Percentiles rank a stretch among this genome's conserved stretches.
Conservation (phyloP, 192 early-diverging fungal species). For the Glomus cerebriforme region DNA sequence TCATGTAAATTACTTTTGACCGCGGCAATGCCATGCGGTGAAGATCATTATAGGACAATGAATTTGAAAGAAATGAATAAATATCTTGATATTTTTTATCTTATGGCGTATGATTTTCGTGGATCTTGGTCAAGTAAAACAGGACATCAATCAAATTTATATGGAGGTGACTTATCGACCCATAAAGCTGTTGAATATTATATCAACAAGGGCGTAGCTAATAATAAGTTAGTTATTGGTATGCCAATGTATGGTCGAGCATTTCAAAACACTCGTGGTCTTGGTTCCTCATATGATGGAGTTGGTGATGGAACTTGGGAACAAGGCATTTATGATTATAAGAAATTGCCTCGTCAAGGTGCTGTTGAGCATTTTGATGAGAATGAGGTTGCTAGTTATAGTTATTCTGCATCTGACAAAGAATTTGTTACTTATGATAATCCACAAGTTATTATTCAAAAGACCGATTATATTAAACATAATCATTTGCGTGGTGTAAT, state of each 20-base stretch:
- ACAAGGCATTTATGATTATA: slow-evolving; percentile 89
- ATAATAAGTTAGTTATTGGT: slow-evolving; percentile 86
- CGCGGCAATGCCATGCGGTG: slow-evolving; percentile 68
- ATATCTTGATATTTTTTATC: slow-evolving; percentile 76
- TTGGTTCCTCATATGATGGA: slow-evolving; percentile 65
- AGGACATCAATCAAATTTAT: slow-evolving; percentile 90
- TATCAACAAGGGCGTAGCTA: slow-evolving; percentile 71
- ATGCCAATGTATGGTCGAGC: slow-evolving; percentile 92
- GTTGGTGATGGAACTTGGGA: slow-evolving; percentile 87
- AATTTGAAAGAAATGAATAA: slow-evolving; percentile 62
- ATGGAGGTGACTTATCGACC: slow-evolving; percentile 59
- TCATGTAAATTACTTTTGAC: slow-evolving; percentile 59
- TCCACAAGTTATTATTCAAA: slow-evolving; percentile 60
- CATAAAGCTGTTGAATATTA: slow-evolving; percentile 76
- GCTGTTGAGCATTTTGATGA: slow-evolving; percentile 78
- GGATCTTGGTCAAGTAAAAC: slow-evolving; percentile 65
- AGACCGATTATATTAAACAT: slow-evolving; percentile 63
- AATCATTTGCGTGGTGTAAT: slow-evolving; percentile 69
- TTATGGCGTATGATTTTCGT: slow-evolving; percentile 90
- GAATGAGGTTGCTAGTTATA: slow-evolving; percentile 73
- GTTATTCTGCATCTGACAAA: slow-evolving; percentile 67
- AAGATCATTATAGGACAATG: slow-evolving; percentile 62
- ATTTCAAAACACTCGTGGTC: slow-evolving; percentile 81
- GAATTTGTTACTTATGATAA: slow-evolving; percentile 88
- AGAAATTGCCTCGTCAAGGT: slow-evolving; percentile 65